phyloP scores from a whole-genome alignment of 768 basidiomycete genomes.

The Boletus insuetus region DNA sequence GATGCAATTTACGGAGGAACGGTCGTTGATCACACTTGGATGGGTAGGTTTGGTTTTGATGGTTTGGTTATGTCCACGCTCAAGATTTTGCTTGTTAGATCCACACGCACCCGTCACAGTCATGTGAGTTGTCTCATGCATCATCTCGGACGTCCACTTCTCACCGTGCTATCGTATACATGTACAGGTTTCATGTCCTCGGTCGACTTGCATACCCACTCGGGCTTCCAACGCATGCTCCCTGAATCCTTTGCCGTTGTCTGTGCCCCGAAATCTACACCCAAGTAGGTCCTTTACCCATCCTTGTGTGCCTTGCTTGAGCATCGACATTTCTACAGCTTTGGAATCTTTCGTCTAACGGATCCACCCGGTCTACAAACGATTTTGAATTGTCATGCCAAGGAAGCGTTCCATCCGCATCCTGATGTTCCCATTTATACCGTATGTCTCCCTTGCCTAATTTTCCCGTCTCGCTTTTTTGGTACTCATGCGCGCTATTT shows the following conservation, averaged over 20 bases:
- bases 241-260: conserved; percentile 93
- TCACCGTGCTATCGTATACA: neutral
- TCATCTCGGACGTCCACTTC: neutral
- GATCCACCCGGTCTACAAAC: conserved; percentile 80
- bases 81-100: conserved; percentile 48
- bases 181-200: conserved; percentile 86
- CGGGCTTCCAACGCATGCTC: conserved; percentile 85
- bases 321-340: conserved; percentile 33
- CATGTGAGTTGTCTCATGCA: conserved; percentile 48
- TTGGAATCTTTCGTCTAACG: conserved; percentile 87
- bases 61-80: neutral
- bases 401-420: conserved; percentile 86
- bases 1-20: conserved; percentile 77
- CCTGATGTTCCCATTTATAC: conserved; percentile 83
- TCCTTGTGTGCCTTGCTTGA: neutral
- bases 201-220: conserved; percentile 89
- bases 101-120: conserved; percentile 89
- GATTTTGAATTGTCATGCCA: conserved; percentile 63
- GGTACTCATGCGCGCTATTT: neutral
- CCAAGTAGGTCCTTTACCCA: conserved; percentile 50
- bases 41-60: conserved; percentile 60
- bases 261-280: conserved; percentile 77
- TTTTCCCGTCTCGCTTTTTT: neutral
- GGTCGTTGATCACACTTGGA: conserved; percentile 81
- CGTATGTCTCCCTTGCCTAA: conserved; percentile 46